Percentiles rank a stretch among this genome's conserved stretches.
Evolutionary conservation across 768 basidiomycete species (phyloP).

Genomic region (Mycena latifolia): DNA sequence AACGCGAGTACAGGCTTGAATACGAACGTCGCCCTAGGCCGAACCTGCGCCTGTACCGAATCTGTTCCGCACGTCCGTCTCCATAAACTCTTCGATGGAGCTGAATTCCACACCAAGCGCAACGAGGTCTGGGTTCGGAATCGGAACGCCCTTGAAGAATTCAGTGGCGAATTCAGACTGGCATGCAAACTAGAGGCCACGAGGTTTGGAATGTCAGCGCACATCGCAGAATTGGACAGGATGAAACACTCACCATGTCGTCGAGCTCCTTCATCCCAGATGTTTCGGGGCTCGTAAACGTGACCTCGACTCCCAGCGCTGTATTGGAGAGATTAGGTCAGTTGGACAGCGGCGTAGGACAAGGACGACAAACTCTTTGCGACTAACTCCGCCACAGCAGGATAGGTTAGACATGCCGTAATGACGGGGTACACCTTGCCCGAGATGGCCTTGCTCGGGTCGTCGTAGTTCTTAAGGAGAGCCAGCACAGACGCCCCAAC

Average conservation of each 20-base stretch:
- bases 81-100: slow-evolving; percentile 32
- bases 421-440: slow-evolving; percentile 19
- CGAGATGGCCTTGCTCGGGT: not conserved
- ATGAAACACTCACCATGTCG: slow-evolving; percentile 27
- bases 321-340: not conserved
- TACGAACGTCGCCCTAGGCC: too few species aligned
- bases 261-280: slow-evolving; percentile 33
- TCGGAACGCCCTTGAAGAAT: slow-evolving; percentile 12
- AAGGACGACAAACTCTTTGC: not conserved
- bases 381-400: not conserved
- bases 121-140: slow-evolving; percentile 30
- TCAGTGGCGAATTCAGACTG: slow-evolving; percentile 23
- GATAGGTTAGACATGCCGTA: not conserved
- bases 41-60: too few species aligned
- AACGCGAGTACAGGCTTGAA: too few species aligned
- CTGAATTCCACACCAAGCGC: slow-evolving; percentile 32
- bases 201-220: not conserved
- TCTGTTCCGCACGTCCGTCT: slow-evolving; percentile 3
- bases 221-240: not conserved
- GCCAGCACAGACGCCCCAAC: slow-evolving; percentile 5
- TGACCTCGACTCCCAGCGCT: slow-evolving; percentile 33
- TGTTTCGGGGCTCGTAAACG: slow-evolving; percentile 10
- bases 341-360: too few species aligned
- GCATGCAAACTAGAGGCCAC: not conserved
- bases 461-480: slow-evolving; percentile 15